Evolutionary conservation across 2,329 filamentous ascomycete species (phyloP).

Genomic region (Stagonosporopsis rhizophila): DNA sequence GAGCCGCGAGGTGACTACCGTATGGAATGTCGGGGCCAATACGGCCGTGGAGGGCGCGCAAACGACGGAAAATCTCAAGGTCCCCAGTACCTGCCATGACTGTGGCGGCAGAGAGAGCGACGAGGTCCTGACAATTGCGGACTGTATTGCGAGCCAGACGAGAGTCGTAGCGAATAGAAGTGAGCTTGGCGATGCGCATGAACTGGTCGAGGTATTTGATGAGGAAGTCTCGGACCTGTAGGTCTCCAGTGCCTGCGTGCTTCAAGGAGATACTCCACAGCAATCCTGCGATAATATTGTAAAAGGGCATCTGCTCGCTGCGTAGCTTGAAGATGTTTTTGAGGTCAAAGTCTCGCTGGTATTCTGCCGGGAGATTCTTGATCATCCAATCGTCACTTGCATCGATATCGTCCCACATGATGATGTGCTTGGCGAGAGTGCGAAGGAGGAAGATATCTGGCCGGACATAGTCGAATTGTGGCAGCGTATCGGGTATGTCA

Average conservation of each 20-base stretch:
- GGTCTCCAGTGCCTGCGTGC: conserved; percentile 61
- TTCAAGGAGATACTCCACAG: conserved; percentile 70
- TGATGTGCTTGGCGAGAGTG: conserved; percentile 87
- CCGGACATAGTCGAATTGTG: conserved; percentile 94
- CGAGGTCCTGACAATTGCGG: conserved; percentile 87
- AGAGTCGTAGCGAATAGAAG: conserved; percentile 75
- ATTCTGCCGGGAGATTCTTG: conserved; percentile 73
- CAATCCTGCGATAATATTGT: conserved; percentile 87
- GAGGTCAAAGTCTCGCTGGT: conserved; percentile 68
- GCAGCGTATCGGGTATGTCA: conserved; percentile 85
- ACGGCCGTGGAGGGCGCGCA: conserved; percentile 87
- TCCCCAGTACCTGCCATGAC: conserved; percentile 98
- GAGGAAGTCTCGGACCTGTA: conserved; percentile 78
- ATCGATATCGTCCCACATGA: conserved; percentile 87
- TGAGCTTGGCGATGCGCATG: conserved; percentile 75
- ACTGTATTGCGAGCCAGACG: conserved; percentile 83
- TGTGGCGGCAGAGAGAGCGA: conserved; percentile 81
- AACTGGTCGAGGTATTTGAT: conserved; percentile 87
- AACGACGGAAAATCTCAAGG: conserved; percentile 79
- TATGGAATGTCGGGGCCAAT: conserved; percentile 86
- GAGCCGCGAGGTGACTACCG: conserved; percentile 89
- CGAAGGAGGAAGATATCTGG: conserved; percentile 91
- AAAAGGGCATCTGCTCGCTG: conserved; percentile 88
- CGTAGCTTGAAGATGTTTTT: conserved; percentile 67
- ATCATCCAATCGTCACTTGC: conserved; percentile 78